Percentiles rank a stretch among this genome's conserved stretches.
Evolutionary conservation across 495 filamentous ascomycete genomes (phyloP).

Genomic region (Friedmanniomyces endolithicus): DNA sequence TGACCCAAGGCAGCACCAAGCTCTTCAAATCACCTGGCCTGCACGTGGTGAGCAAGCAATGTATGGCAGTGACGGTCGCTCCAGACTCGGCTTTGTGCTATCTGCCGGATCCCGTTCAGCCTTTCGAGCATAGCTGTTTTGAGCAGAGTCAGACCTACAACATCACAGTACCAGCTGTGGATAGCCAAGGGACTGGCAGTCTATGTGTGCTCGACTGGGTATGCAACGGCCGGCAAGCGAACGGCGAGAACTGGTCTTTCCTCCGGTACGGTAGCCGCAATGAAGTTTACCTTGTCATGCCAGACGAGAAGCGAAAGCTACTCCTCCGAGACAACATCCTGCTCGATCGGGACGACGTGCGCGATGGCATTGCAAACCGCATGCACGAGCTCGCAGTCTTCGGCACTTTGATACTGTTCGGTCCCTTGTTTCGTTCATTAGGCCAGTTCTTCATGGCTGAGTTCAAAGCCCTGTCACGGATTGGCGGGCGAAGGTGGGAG

Average conservation of each 20-base stretch:
- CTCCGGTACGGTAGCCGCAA: conserved; percentile 65
- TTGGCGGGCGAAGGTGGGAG: conserved; percentile 63
- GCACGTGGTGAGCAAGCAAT: conserved; percentile 42
- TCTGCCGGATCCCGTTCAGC: conserved; percentile 89
- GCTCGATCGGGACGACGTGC: conserved; percentile 41
- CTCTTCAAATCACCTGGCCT: conserved; percentile 64
- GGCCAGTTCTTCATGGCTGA: conserved; percentile 59
- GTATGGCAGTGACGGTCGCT: conserved; percentile 49
- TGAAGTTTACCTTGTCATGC: conserved; percentile 55
- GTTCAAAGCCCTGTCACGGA: conserved; percentile 62
- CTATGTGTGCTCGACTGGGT: conserved; percentile 90
- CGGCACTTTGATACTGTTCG: conserved; percentile 73
- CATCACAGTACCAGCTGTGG: conserved; percentile 30
- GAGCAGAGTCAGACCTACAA: conserved; percentile 69
- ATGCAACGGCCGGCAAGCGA: conserved; percentile 67
- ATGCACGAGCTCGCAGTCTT: conserved; percentile 59
- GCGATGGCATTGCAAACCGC: conserved; percentile 35
- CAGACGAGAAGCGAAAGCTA: conserved; percentile 42
- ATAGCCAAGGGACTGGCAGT: conserved; percentile 36
- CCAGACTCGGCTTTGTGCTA: conserved; percentile 62
- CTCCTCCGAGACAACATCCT: conserved; percentile 73
- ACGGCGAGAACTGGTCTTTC: conserved; percentile 85
- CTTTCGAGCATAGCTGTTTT: conserved; percentile 68
- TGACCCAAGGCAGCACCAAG: conserved; percentile 92
- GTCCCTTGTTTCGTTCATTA: conserved; percentile 53